Conservation (phyloP, 2,329 filamentous ascomycete species). For the Penicillium sp. region DNA sequence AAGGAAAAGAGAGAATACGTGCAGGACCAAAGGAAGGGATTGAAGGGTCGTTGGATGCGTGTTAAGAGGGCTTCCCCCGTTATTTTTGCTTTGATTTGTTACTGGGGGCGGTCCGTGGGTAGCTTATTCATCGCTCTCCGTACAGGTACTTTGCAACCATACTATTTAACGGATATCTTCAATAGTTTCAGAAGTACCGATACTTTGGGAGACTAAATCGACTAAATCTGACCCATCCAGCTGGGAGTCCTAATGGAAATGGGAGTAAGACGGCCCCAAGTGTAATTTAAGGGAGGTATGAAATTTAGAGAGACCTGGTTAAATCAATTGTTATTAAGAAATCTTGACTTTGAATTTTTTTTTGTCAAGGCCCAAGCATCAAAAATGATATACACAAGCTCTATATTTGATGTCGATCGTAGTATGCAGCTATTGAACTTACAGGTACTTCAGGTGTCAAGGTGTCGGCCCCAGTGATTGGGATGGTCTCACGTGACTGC, state of each 20-base stretch:
- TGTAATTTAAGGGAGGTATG: not conserved
- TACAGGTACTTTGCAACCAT: not conserved
- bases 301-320: not conserved
- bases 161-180: not conserved
- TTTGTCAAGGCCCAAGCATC: no score
- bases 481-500: slow-evolving; percentile 27
- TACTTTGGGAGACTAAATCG: not conserved
- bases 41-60: slow-evolving; percentile 4
- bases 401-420: not conserved
- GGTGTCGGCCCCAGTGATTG: not conserved
- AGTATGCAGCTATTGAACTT: not conserved
- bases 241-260: not conserved
- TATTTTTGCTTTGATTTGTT: slow-evolving; percentile 3
- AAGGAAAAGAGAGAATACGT: not conserved
- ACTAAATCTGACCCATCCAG: slow-evolving; percentile 4
- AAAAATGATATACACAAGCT: no score
- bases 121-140: not conserved
- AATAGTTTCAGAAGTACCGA: not conserved
- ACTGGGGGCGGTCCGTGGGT: slow-evolving; percentile 9
- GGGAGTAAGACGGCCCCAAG: not conserved
- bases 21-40: not conserved
- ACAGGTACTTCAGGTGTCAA: not conserved
- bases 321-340: not conserved
- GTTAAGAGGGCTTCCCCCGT: slow-evolving; percentile 19
- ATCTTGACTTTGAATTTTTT: not conserved